A percentile compares a stretch with the other conserved stretches of the same genome.
Evolutionary conservation across 148 eudicot species (phyloP).

Genomic region (Rhododendron williamsianum): DNA sequence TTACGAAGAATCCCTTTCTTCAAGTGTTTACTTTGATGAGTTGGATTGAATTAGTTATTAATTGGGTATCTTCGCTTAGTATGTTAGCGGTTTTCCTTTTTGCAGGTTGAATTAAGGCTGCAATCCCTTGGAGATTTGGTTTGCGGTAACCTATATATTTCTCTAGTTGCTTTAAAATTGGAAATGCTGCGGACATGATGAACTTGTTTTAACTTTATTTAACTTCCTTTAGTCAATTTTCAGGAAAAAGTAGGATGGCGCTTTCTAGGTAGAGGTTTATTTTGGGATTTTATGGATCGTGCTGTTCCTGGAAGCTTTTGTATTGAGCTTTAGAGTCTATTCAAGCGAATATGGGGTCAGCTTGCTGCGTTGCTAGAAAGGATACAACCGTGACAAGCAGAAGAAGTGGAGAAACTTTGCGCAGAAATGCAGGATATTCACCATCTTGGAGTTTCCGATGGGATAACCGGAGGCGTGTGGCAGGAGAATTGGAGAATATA

Average conservation of each 20-base stretch:
- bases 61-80: neutral
- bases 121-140: neutral
- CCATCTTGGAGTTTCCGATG: constrained; percentile 54
- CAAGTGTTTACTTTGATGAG: neutral
- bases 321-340: constrained; percentile 1
- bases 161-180: neutral
- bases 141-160: neutral
- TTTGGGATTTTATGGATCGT: neutral
- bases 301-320: constrained; percentile 8
- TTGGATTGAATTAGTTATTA: neutral
- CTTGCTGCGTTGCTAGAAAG: constrained; percentile 51
- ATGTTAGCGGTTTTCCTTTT: neutral
- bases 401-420: constrained; percentile 27
- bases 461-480: constrained; percentile 46
- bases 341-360: constrained; percentile 41
- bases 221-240: neutral
- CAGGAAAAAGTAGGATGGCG: constrained; percentile 9
- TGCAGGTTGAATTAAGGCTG: neutral
- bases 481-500: constrained; percentile 34
- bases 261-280: neutral
- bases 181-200: neutral
- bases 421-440: constrained; percentile 31
- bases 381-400: constrained; percentile 27
- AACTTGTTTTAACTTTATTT: neutral
- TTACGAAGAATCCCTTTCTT: neutral